Conservation (phyloP, 805 yeast genomes). For the Candida insectalens region DNA sequence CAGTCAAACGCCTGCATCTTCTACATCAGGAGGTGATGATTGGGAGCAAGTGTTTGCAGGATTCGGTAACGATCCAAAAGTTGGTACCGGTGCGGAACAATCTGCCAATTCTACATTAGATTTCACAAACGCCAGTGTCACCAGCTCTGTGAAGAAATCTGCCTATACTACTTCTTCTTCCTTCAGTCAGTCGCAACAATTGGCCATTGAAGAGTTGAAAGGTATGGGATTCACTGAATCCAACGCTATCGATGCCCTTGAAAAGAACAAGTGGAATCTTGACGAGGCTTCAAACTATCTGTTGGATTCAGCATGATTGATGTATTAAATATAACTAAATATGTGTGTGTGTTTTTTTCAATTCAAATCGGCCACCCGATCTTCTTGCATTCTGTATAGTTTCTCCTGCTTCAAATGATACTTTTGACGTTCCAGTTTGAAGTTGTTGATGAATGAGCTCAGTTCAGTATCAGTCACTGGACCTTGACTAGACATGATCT, state of each 20-base stretch:
- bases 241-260: conserved; percentile 60
- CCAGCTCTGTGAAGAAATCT: neutral
- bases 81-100: neutral
- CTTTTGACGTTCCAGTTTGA: conserved; percentile 28
- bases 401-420: conserved; percentile 39
- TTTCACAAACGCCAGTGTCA: neutral
- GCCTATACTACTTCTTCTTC: conserved; percentile 3
- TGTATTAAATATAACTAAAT: neutral
- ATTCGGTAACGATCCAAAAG: conserved; percentile 47
- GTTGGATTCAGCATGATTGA: conserved; percentile 52
- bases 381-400: conserved; percentile 36
- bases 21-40: conserved; percentile 39
- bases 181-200: conserved; percentile 20
- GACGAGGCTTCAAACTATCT: conserved; percentile 83
- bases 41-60: conserved; percentile 95
- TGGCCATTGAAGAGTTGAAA: conserved; percentile 66
- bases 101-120: neutral
- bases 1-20: conserved; percentile 6
- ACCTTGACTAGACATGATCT: conserved; percentile 9
- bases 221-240: conserved; percentile 81
- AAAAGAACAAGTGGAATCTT: conserved; percentile 61
- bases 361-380: conserved; percentile 26
- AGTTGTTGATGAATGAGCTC: conserved; percentile 29
- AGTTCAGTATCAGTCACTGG: conserved; percentile 21
- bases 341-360: neutral